Evolutionary conservation across 1,139 yeast species (phyloP).

Genomic region (Yamadazyma sp.): DNA sequence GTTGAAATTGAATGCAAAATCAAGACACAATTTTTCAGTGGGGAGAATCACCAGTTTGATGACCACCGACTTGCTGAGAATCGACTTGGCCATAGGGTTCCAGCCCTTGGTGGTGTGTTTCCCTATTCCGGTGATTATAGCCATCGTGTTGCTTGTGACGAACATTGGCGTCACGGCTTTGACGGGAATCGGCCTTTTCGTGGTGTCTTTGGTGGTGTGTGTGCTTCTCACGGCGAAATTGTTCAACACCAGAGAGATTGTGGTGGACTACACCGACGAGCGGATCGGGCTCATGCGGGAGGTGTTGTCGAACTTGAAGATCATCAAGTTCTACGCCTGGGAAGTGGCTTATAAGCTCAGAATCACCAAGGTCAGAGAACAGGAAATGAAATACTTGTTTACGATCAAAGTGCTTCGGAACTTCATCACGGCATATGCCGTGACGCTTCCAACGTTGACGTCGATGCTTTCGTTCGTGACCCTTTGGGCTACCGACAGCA

Average conservation of each 20-base stretch:
- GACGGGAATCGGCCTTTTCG: constrained; percentile 44
- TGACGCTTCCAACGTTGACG: constrained; percentile 41
- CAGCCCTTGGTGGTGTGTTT: constrained; percentile 46
- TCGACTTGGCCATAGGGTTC: constrained; percentile 48
- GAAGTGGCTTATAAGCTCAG: constrained; percentile 43
- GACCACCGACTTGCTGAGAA: constrained; percentile 47
- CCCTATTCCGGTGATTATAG: constrained; percentile 45
- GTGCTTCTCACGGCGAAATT: constrained; percentile 36
- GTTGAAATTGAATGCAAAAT: constrained; percentile 35
- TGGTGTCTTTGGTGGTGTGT: constrained; percentile 40
- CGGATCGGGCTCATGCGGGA: constrained; percentile 48
- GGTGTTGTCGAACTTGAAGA: constrained; percentile 40
- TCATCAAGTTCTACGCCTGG: constrained; percentile 51
- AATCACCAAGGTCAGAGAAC: constrained; percentile 34
- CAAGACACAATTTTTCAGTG: constrained; percentile 36
- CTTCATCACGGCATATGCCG: constrained; percentile 48
- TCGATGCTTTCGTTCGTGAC: constrained; percentile 45
- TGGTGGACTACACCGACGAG: constrained; percentile 42
- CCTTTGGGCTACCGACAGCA: constrained; percentile 39
- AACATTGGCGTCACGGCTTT: constrained; percentile 43
- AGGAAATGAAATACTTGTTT: constrained; percentile 43
- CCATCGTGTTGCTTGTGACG: constrained; percentile 34
- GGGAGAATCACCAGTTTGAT: constrained; percentile 45
- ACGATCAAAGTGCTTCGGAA: constrained; percentile 46
- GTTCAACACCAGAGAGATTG: constrained; percentile 37